Conservation (phyloP, 2,329 filamentous ascomycete genomes). For the Colletotrichum chlorophyti region DNA sequence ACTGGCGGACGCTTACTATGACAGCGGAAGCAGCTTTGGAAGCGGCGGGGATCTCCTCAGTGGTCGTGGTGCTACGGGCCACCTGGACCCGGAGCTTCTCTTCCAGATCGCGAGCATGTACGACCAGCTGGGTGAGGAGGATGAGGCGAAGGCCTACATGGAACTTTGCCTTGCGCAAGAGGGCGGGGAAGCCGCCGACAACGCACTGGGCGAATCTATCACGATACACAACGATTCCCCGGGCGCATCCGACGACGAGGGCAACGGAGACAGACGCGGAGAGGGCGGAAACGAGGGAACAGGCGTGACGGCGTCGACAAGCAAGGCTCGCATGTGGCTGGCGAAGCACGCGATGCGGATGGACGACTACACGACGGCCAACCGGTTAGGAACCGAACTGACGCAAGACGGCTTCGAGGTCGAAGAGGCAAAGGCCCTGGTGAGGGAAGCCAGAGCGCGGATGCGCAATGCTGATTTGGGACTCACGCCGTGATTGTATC, state of each 20-base stretch:
- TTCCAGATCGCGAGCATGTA: constrained; percentile 91
- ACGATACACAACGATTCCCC: constrained; percentile 63
- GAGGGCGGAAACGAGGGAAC: constrained; percentile 60
- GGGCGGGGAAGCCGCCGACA: constrained; percentile 60
- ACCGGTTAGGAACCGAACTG: constrained; percentile 84
- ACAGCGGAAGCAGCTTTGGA: constrained; percentile 64
- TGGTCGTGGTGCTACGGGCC: constrained; percentile 55
- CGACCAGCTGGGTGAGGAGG: constrained; percentile 77
- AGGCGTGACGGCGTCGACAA: constrained; percentile 90
- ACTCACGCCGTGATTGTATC: constrained; percentile 3
- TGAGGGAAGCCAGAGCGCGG: constrained; percentile 82
- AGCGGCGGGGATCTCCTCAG: constrained; percentile 52
- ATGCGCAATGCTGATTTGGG: constrained; percentile 59
- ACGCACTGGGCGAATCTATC: constrained; percentile 55
- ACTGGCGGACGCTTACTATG: constrained; percentile 86
- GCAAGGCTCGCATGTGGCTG: constrained; percentile 92
- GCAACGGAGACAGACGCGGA: constrained; percentile 36
- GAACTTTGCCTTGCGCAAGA: constrained; percentile 94
- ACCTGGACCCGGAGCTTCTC: constrained; percentile 89
- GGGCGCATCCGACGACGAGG: constrained; percentile 41
- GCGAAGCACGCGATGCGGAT: constrained; percentile 80
- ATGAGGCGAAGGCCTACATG: constrained; percentile 92
- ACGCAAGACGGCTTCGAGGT: constrained; percentile 97
- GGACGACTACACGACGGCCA: constrained; percentile 77
- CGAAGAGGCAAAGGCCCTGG: constrained; percentile 93